Conservation (phyloP, 352 stramenopile genomes). For the Phytophthora kernoviae region DNA sequence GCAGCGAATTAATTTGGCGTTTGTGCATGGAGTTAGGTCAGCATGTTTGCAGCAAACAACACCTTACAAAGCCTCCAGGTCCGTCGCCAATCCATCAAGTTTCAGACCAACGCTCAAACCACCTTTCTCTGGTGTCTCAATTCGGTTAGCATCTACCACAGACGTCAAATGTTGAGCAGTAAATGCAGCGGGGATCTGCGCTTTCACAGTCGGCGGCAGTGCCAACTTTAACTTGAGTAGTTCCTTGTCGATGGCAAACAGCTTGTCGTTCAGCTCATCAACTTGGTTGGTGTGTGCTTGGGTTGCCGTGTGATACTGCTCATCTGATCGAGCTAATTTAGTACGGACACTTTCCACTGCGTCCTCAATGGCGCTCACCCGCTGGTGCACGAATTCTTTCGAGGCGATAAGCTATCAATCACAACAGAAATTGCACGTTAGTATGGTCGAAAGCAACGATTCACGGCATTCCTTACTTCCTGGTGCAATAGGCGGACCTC, state of each 20-base stretch:
- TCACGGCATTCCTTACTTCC: constrained; percentile 28
- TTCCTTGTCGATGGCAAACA: constrained; percentile 71
- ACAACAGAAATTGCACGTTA: neutral
- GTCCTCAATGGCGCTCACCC: constrained; percentile 49
- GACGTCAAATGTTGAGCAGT: constrained; percentile 7
- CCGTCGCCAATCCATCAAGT: constrained; percentile 40
- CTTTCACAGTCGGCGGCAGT: constrained; percentile 47
- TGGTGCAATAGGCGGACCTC: constrained; percentile 56
- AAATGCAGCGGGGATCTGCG: constrained; percentile 34
- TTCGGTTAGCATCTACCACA: neutral
- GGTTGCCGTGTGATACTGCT: constrained; percentile 37
- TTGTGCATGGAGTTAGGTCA: too few species aligned
- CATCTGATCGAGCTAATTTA: constrained; percentile 30
- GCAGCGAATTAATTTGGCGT: neutral
- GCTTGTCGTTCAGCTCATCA: constrained; percentile 55
- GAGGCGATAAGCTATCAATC: constrained; percentile 25
- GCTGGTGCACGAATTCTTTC: constrained; percentile 45
- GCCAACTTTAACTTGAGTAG: constrained; percentile 67
- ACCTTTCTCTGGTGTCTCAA: constrained; percentile 16
- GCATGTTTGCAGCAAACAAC: neutral
- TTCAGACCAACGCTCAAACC: constrained; percentile 38
- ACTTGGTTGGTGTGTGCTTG: constrained; percentile 32
- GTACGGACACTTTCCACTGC: constrained; percentile 45
- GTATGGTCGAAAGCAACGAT: neutral
- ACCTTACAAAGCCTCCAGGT: constrained; percentile 51